phyloP scores from a whole-genome alignment of 768 basidiomycete species.

The Zangia roseola region DNA sequence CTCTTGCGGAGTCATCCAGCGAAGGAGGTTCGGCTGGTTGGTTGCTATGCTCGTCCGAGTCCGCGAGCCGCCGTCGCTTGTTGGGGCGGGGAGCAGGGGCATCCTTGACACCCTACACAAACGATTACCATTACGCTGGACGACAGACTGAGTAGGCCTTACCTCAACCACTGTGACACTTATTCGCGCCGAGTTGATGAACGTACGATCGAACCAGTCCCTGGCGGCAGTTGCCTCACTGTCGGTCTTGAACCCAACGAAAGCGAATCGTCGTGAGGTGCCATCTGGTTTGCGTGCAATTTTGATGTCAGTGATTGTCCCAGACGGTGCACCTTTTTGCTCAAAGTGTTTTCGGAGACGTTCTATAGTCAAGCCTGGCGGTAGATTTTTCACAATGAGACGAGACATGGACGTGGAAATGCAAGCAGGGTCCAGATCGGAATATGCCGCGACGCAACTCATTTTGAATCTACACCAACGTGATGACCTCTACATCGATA shows the following conservation, averaged over 20 bases:
- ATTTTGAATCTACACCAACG: too few relatives aligned
- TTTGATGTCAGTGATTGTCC: constrained; percentile 83
- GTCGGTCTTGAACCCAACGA: constrained; percentile 84
- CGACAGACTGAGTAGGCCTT: background rate
- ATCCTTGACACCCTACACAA: constrained; percentile 61
- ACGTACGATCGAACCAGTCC: constrained; percentile 84
- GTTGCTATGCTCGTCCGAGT: constrained; percentile 39
- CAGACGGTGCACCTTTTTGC: constrained; percentile 55
- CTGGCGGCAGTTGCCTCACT: constrained; percentile 71
- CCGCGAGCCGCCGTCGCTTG: constrained; percentile 63
- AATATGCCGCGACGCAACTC: constrained; percentile 11
- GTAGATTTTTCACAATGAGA: constrained; percentile 81
- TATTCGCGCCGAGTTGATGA: constrained; percentile 76
- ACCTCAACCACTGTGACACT: constrained; percentile 79
- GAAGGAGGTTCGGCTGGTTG: constrained; percentile 2
- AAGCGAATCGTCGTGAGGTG: constrained; percentile 84
- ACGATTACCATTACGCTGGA: constrained; percentile 4
- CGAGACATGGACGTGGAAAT: constrained; percentile 61
- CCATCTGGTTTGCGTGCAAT: constrained; percentile 76
- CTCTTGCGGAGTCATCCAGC: constrained; percentile 35
- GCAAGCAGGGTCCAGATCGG: constrained; percentile 13
- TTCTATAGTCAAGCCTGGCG: constrained; percentile 61
- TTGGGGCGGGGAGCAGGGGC: constrained; percentile 67
- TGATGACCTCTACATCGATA: constrained; percentile 29
- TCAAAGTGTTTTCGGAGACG: constrained; percentile 69